Evolutionary conservation across 2,329 filamentous ascomycete genomes (phyloP).

Genomic region (Chalara sp.): DNA sequence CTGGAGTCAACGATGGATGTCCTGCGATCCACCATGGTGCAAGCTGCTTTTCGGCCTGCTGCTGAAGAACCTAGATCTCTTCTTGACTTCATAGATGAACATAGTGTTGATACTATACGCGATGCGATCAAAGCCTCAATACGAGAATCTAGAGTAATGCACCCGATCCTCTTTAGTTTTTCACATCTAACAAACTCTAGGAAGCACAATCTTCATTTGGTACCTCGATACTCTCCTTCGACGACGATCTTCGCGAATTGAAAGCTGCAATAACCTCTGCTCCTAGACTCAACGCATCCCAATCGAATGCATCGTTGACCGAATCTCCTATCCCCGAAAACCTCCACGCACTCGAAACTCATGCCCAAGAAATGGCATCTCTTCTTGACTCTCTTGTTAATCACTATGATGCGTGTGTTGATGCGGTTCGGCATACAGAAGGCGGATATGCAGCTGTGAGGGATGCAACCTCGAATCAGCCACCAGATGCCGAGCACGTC

Average conservation of each 20-base stretch:
- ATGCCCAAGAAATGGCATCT: slow-evolving; percentile 77
- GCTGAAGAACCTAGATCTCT: slow-evolving; percentile 55
- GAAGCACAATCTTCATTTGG: slow-evolving; percentile 67
- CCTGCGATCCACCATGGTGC: slow-evolving; percentile 57
- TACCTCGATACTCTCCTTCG: slow-evolving; percentile 59
- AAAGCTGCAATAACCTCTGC: slow-evolving; percentile 35
- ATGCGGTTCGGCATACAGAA: slow-evolving; percentile 84
- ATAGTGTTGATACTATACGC: slow-evolving; percentile 58
- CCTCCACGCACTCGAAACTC: slow-evolving; percentile 36
- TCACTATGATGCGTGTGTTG: slow-evolving; percentile 91
- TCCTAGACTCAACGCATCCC: slow-evolving; percentile 25
- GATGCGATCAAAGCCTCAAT: slow-evolving; percentile 65
- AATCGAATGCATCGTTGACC: slow-evolving; percentile 4
- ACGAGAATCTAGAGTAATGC: slow-evolving; percentile 55
- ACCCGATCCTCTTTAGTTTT: neutral
- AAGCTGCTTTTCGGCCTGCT: slow-evolving; percentile 53
- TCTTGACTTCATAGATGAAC: slow-evolving; percentile 71
- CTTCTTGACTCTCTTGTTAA: slow-evolving; percentile 73
- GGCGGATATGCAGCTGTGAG: slow-evolving; percentile 65
- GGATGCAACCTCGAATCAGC: slow-evolving; percentile 57
- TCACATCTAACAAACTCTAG: slow-evolving; percentile 28
- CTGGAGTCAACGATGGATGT: slow-evolving; percentile 61
- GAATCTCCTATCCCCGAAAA: slow-evolving; percentile 36
- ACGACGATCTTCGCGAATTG: slow-evolving; percentile 63
- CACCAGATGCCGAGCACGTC: slow-evolving; percentile 41